These are phyloP conservation scores for Aureobasidium sp. DNA, from an alignment of 2,329 filamentous ascomycete genomes.

Conservation along the genomic window DNA sequence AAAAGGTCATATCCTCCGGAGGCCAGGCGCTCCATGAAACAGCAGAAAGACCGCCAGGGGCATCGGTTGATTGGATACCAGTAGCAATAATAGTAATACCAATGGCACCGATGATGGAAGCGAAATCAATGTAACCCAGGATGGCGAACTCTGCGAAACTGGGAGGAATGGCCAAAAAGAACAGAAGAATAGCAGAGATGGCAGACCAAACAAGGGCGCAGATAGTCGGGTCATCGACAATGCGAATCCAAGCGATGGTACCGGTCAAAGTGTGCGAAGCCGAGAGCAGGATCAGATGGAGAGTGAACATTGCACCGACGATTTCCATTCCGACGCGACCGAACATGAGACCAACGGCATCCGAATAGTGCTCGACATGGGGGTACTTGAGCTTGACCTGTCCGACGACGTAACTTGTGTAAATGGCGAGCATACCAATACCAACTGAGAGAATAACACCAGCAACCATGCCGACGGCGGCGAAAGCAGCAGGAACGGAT, in stretches of 20 bases:
- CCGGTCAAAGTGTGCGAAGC: constrained; percentile 38
- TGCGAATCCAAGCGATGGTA: constrained; percentile 37
- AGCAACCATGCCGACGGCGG: constrained; percentile 45
- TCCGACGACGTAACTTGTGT: constrained; percentile 54
- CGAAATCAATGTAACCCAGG: constrained; percentile 30
- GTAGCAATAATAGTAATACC: constrained; percentile 28
- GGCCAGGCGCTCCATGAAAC: constrained; percentile 29
- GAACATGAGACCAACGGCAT: constrained; percentile 35
- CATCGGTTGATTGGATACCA: constrained; percentile 22
- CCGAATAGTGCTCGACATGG: constrained; percentile 35
- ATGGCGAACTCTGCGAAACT: constrained; percentile 28
- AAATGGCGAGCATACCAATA: constrained; percentile 50
- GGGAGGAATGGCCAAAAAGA: constrained; percentile 27
- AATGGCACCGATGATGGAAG: constrained; percentile 27
- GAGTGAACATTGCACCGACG: constrained; percentile 34
- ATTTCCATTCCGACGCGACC: constrained; percentile 35
- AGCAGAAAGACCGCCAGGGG: constrained; percentile 22
- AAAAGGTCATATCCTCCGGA: constrained; percentile 34
- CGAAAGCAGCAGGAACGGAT: constrained; percentile 48
- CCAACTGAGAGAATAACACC: constrained; percentile 47
- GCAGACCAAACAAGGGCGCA: constrained; percentile 36
- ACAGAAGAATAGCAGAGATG: constrained; percentile 33
- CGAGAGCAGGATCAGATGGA: constrained; percentile 34
- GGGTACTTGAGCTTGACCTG: constrained; percentile 49
- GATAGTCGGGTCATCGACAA: constrained; percentile 29